phyloP scores from a whole-genome alignment of 2,329 filamentous ascomycete species.

The Verticillium nubilum region DNA sequence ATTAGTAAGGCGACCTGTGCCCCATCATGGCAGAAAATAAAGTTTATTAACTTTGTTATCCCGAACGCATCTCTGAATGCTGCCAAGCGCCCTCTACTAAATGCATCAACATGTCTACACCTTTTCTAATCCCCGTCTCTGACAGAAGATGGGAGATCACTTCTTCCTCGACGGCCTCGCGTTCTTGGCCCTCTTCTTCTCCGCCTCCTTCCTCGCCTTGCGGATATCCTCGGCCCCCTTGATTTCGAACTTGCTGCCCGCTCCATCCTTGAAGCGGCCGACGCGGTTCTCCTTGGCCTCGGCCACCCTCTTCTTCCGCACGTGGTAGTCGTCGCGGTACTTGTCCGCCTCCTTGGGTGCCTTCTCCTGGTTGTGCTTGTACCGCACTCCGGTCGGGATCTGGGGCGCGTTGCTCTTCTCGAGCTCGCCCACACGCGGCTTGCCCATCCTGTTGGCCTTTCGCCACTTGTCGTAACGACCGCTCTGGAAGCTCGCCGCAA shows the following conservation, averaged over 20 bases:
- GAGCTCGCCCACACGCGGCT: slow-evolving; percentile 73
- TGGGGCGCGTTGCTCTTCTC: slow-evolving; percentile 45
- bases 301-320: slow-evolving; percentile 82
- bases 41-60: too few relatives aligned
- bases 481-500: slow-evolving; percentile 87
- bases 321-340: slow-evolving; percentile 83
- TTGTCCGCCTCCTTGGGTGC: slow-evolving; percentile 93
- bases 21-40: too few relatives aligned
- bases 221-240: slow-evolving; percentile 79
- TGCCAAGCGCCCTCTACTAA: too few relatives aligned
- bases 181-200: slow-evolving; percentile 81
- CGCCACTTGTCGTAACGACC: slow-evolving; percentile 93
- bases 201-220: slow-evolving; percentile 72
- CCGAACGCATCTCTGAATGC: too few relatives aligned
- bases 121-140: slow-evolving; percentile 7
- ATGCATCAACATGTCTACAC: neutral
- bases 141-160: neutral
- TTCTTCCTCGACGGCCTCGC: slow-evolving; percentile 67
- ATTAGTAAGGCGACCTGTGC: too few relatives aligned
- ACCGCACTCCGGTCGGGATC: slow-evolving; percentile 43
- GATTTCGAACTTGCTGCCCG: slow-evolving; percentile 71
- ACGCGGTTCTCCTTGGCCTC: slow-evolving; percentile 82
- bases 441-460: slow-evolving; percentile 74
- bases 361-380: slow-evolving; percentile 80
- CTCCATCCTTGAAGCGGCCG: slow-evolving; percentile 67